Conservation (phyloP, 331 rosid species). For the Malus hybrid region DNA sequence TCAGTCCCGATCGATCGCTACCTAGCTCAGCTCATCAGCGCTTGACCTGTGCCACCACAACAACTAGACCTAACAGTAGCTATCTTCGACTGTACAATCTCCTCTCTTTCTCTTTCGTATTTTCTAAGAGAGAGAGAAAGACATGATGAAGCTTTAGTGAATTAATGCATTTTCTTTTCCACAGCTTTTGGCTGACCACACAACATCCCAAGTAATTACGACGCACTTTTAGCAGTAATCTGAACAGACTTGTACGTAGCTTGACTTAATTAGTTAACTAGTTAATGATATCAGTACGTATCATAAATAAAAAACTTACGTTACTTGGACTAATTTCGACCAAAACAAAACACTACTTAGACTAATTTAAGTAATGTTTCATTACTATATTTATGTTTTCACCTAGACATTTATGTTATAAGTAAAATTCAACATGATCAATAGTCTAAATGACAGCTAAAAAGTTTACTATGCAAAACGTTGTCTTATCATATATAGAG, state of each 20-base stretch:
- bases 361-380: neutral
- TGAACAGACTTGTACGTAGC: constrained; percentile 2
- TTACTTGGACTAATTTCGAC: neutral
- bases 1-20: constrained; percentile 6
- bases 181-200: constrained; percentile 46
- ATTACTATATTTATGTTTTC: neutral
- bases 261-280: neutral
- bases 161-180: constrained; percentile 20
- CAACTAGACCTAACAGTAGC: neutral
- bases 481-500: neutral
- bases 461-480: neutral
- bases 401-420: neutral
- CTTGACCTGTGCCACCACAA: neutral
- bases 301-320: neutral
- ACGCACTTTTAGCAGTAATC: constrained; percentile 25
- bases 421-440: neutral
- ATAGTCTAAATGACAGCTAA: no score
- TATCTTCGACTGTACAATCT: neutral
- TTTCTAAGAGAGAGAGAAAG: neutral
- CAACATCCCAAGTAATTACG: constrained; percentile 34
- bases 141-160: constrained; percentile 5
- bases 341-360: neutral
- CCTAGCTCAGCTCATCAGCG: constrained; percentile 2
- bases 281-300: neutral
- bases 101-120: neutral